A percentile compares a stretch with the other conserved stretches of the same genome.
These are phyloP conservation scores for Rhodofomes roseus DNA, from an alignment of 1,284 basidiomycete species.

Conservation along the genomic window DNA sequence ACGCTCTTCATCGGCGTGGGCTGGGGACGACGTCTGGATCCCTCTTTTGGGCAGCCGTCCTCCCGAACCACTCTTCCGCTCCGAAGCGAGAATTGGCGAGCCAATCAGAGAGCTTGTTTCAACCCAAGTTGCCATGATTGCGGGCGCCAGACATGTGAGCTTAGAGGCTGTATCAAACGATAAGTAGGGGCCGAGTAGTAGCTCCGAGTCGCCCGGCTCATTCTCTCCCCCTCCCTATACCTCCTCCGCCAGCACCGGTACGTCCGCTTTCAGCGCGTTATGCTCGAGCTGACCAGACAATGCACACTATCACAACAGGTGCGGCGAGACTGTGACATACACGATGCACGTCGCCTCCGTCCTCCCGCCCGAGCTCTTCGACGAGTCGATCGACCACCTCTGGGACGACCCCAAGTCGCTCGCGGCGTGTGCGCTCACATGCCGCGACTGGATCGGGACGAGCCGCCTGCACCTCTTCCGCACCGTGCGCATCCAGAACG, in stretches of 20 bases:
- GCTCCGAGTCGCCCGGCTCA: not conserved
- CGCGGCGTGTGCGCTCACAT: conserved; percentile 24
- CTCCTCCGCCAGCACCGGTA: not conserved
- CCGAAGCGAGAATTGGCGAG: not conserved
- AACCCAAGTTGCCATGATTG: not conserved
- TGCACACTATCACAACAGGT: not conserved
- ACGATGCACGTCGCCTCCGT: conserved; percentile 8
- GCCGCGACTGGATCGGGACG: conserved; percentile 24
- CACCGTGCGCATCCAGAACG: conserved; percentile 24
- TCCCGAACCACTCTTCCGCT: not conserved
- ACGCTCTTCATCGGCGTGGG: not conserved
- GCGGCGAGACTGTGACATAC: conserved; percentile 4
- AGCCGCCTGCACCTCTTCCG: conserved; percentile 31
- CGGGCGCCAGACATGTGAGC: not conserved
- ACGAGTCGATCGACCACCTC: conserved; percentile 29
- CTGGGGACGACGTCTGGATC: not conserved
- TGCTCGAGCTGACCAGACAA: not conserved
- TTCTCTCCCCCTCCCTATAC: not conserved
- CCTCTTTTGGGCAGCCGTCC: not conserved
- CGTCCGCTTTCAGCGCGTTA: not conserved
- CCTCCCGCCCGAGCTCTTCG: conserved; percentile 28
- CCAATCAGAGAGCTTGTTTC: not conserved
- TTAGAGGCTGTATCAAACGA: not conserved
- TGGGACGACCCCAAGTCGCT: conserved; percentile 27
- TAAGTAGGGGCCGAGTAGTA: not conserved